Base-by-base conservation (phyloP, 163 green algal genomes). In the Prototheca wickerhamii region DNA sequence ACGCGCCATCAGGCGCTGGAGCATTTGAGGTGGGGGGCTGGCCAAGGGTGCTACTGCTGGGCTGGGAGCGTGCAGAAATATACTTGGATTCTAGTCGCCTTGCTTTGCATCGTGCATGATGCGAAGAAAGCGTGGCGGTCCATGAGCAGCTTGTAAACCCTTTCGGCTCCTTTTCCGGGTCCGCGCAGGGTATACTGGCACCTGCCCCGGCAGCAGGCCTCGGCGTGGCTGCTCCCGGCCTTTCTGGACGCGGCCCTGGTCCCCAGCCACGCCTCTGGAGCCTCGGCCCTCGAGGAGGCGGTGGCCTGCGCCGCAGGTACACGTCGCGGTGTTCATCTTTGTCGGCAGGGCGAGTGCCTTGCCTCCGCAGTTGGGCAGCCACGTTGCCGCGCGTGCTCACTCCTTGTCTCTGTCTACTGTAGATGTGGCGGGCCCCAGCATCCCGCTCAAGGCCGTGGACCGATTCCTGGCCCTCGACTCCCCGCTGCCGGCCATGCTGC, bases 11-110 rank as follows among this genome's bases (percentile, higher is more conserved):
- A 30, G 4, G 30, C 64, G 18, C 30, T 58, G 20, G 23, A 51
- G 31, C 51, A 55, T 1, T 43, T 73, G 49, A 20, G 31, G 64
- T 71, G 64, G 55, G 64, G 46, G 40, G 29, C 25, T 5, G 33
- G 18, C 30, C 4, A 49, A 28, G 4, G 28, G 20, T 51, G n/a
- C 58, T 53, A 37, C 23, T 23, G 3, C 34, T 6, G 50, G 34
- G 4, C 15, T 44, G 25, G 6, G n/a, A 15, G 40, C 26, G 25
- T 64, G 58, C 37, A 2, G 21, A 17, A 17, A 28, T 20, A 60
- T 18, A 7, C 33, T n/a, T n/a, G 4, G 28, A 28, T 54, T 6
- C 4, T 30, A n/a, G n/a, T n/a, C n/a, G n/a, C n/a, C n/a, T n/a
- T n/a, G n/a, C n/a, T n/a, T n/a, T n/a, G n/a, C n/a, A n/a, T n/a